Percentiles rank a stretch among this genome's conserved stretches.
Evolutionary conservation across 169 alveolate species (phyloP).

Genomic region (Plasmodium coatneyi): DNA sequence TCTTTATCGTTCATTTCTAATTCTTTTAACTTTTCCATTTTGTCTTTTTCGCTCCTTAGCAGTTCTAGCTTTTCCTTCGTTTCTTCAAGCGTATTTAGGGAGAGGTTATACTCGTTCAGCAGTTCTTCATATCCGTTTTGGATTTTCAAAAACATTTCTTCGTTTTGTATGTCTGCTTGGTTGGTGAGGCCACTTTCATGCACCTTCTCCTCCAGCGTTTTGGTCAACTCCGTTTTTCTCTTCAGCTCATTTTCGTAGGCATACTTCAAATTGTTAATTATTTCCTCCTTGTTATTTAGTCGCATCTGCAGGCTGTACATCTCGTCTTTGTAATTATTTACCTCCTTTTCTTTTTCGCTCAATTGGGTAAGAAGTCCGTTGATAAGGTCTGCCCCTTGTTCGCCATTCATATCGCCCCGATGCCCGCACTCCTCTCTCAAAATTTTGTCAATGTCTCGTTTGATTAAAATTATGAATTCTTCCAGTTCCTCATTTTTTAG

Average conservation of each 20-base stretch:
- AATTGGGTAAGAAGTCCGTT: slow-evolving; percentile 2
- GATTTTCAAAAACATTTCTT: slow-evolving; percentile 20
- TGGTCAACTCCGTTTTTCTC: slow-evolving; percentile 5
- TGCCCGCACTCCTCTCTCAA: background rate
- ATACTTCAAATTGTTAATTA: slow-evolving; percentile 28
- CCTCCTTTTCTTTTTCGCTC: slow-evolving; percentile 35
- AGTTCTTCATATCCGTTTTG: slow-evolving; percentile 25
- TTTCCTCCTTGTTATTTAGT: slow-evolving; percentile 40
- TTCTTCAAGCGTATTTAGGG: slow-evolving; percentile 37
- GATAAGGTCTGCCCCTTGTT: background rate
- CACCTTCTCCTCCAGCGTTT: background rate
- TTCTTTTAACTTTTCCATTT: slow-evolving; percentile 54
- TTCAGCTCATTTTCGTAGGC: slow-evolving; percentile 14
- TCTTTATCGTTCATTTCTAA: slow-evolving; percentile 54
- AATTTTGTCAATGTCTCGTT: slow-evolving; percentile 6
- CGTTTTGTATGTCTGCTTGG: background rate
- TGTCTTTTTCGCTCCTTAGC: slow-evolving; percentile 27
- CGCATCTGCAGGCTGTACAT: slow-evolving; percentile 17
- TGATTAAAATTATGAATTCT: slow-evolving; percentile 8
- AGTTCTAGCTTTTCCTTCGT: slow-evolving; percentile 23
- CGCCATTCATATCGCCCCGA: background rate
- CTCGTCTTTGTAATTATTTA: slow-evolving; percentile 22
- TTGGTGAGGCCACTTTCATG: background rate
- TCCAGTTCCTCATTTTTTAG: slow-evolving; percentile 29
- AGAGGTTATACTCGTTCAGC: slow-evolving; percentile 35